A percentile compares a stretch with the other conserved stretches of the same genome.
phyloP scores from a whole-genome alignment of 2,329 filamentous ascomycete genomes.

The Botrytis sinoallii region DNA sequence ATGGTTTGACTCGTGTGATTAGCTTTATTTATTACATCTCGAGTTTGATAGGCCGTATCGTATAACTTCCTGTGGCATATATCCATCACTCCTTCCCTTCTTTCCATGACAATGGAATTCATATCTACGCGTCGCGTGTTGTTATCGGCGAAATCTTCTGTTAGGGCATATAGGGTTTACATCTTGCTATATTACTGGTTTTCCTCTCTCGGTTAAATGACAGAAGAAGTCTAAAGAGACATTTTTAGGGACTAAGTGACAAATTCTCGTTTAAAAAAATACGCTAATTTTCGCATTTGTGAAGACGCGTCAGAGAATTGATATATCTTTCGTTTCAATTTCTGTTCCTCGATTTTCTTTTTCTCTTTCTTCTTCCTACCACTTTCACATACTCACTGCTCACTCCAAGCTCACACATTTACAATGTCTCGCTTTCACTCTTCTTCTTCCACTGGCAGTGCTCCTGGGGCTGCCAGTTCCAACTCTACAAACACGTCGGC shows the following conservation, averaged over 20 bases:
- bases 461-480: constrained; percentile 5
- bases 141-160: background rate
- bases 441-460: constrained; percentile 12
- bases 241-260: background rate
- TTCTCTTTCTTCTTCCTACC: constrained; percentile 10
- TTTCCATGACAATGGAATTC: background rate
- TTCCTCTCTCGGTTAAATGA: background rate
- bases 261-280: background rate
- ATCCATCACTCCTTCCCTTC: background rate
- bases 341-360: background rate
- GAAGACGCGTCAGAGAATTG: background rate
- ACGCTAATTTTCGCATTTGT: background rate
- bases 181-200: too few relatives aligned
- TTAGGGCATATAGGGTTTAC: background rate
- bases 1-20: background rate
- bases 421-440: constrained; percentile 10
- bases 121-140: background rate
- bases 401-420: constrained; percentile 1
- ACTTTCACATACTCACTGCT: background rate
- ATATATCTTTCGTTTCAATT: background rate
- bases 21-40: background rate
- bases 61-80: background rate
- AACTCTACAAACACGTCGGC: constrained; percentile 5
- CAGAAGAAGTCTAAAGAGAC: background rate
- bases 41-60: background rate